Evolutionary conservation across 2,329 filamentous ascomycete genomes (phyloP).

Genomic region (Ascosphaera apis): DNA sequence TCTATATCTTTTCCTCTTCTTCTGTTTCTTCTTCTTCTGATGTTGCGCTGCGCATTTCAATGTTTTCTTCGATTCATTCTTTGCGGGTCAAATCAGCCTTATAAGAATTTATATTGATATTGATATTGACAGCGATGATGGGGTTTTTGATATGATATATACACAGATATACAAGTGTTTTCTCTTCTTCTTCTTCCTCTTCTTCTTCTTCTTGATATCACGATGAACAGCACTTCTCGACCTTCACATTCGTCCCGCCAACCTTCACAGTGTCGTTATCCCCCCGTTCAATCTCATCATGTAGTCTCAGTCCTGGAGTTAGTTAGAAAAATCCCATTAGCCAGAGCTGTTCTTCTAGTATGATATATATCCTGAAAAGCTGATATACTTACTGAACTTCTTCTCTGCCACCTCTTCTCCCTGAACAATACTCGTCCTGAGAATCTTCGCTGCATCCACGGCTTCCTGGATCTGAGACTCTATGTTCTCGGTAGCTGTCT

Average conservation of each 20-base stretch:
- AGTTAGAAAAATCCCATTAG: no score
- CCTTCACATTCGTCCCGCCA: conserved; percentile 21
- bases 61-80: no score
- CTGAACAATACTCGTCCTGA: conserved; percentile 74
- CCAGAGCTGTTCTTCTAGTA: no score
- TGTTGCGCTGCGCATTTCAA: no score
- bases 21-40: no score
- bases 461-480: conserved; percentile 51
- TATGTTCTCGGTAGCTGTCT: conserved; percentile 34
- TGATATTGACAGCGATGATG: no score
- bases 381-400: conserved; percentile 16
- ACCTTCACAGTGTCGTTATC: conserved; percentile 80
- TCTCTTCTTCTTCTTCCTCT: no score
- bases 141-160: no score
- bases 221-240: conserved; percentile 20
- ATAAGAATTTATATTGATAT: no score
- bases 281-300: conserved; percentile 72
- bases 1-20: no score
- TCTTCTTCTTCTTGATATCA: conserved; percentile 6
- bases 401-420: conserved; percentile 30
- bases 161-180: no score
- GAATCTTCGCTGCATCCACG: conserved; percentile 55
- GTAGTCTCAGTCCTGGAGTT: conserved; percentile 54
- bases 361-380: neutral
- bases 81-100: no score